A percentile compares a stretch with the other conserved stretches of the same genome.
Evolutionary conservation across 2,329 filamentous ascomycete genomes (phyloP).

Genomic region (Colletotrichum sp.): DNA sequence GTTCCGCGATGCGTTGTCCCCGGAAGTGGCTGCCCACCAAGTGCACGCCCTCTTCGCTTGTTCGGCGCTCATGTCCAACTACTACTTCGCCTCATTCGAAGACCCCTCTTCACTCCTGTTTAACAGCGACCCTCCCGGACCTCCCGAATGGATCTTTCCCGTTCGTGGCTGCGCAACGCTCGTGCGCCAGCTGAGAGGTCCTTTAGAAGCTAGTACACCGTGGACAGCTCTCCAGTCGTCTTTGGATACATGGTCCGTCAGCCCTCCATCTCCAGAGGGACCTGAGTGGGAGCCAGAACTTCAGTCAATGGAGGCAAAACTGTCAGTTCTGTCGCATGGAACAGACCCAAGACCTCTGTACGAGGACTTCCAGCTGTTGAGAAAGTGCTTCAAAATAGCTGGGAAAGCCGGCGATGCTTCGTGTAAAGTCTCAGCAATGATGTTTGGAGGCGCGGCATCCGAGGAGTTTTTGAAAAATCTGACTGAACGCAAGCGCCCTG

Average conservation of each 20-base stretch:
- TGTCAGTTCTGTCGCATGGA: rapidly evolving
- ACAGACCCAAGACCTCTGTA: not conserved
- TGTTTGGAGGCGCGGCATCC: not conserved
- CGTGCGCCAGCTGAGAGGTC: not conserved
- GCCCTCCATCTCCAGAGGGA: not conserved
- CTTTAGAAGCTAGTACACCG: not conserved
- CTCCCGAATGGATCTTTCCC: not conserved
- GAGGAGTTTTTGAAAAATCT: not conserved
- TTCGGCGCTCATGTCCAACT: not conserved
- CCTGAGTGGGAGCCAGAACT: not conserved
- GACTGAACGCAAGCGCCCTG: not conserved
- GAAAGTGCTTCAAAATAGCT: not conserved
- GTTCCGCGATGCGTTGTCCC: not conserved
- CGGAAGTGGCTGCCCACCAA: not conserved
- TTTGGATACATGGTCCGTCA: not conserved
- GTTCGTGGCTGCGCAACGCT: not conserved
- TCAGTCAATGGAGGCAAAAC: not conserved
- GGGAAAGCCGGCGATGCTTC: not conserved
- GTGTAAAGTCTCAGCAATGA: not conserved
- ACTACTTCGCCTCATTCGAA: not conserved
- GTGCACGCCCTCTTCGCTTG: not conserved
- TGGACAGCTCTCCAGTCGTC: not conserved
- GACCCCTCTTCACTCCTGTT: not conserved
- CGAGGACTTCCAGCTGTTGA: not conserved
- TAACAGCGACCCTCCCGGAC: not conserved